Evolutionary conservation across 2,329 filamentous ascomycete genomes (phyloP).

Genomic region (Neurospora sp.): DNA sequence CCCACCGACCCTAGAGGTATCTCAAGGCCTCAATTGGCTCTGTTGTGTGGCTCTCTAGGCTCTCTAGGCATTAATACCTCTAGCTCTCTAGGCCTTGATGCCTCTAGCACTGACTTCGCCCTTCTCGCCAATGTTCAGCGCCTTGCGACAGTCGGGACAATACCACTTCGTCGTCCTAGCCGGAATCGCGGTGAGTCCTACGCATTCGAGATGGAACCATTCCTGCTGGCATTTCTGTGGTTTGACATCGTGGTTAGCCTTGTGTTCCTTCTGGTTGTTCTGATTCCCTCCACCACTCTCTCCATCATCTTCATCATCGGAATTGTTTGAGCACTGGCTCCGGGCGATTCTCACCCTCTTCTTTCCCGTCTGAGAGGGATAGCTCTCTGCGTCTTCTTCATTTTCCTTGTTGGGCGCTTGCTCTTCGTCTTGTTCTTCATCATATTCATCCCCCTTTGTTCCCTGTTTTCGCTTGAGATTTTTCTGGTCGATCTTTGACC

Average conservation of each 20-base stretch:
- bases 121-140: slow-evolving; percentile 52
- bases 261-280: background rate
- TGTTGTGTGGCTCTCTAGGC: background rate
- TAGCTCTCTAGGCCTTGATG: slow-evolving; percentile 32
- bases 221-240: slow-evolving; percentile 61
- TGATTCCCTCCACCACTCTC: background rate
- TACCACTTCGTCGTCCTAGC: slow-evolving; percentile 74
- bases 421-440: background rate
- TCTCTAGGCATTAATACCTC: background rate
- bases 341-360: background rate
- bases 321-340: slow-evolving; percentile 5
- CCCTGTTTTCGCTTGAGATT: background rate
- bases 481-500: background rate
- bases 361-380: background rate
- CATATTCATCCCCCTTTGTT: background rate
- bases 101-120: slow-evolving; percentile 53
- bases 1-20: background rate
- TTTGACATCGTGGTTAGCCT: background rate
- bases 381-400: background rate
- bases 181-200: slow-evolving; percentile 58
- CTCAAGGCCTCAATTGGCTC: background rate
- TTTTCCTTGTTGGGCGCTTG: background rate
- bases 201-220: slow-evolving; percentile 79
- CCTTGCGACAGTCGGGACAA: slow-evolving; percentile 63
- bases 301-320: slow-evolving; percentile 1